Evolutionary conservation across 495 filamentous ascomycete species (phyloP), one percentile per base, ranked within the genome.

Genomic region (Penicillium canescens): DNA sequence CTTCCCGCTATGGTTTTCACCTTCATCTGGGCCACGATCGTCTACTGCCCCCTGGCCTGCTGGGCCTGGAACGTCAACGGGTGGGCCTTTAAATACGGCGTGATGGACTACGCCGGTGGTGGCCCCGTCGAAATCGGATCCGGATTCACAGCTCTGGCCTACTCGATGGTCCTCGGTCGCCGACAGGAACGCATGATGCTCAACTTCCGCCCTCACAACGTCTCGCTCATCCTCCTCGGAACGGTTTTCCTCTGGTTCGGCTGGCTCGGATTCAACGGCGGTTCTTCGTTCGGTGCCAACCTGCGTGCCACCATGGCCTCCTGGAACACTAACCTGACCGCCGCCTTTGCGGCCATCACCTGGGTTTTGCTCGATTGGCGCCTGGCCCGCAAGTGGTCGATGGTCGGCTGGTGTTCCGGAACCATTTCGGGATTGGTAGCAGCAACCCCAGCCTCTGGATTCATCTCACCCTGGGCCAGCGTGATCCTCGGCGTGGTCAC

Each of bases 181-280:
- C 91, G 95, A 48, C 94, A 97, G 77, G 94, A 98, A 79, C 95
- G 92, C 81, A 97, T 98, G 94, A 96, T 98, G 87, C 82, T 97
- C 68, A 91, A 96, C 67, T 86, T 86, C 81, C 86, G 90, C 46
- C 95, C 94, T 2, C 94, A 98, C 83, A 98, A 98, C 76, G 93
- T 98, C 60, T 97, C 94, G 7, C 80, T 98, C 60, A 98, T 98
- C 70, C 89, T 93, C 8, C 86, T 98, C 60, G 94, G 94, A 42
- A 98, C 94, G 8, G 82, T 95, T 50, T 83, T 98, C 67, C 88
- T 98, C 42, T 98, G 93, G 93, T 96, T 98, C 67, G 94, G 94
- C 63, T 98, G 95, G 94, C 78, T 98, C 55, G 95, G 92, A 37
- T 98, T 98, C 83, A 98, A 98, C 79, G 94, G 94, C 61, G 94